A percentile compares a stretch with the other conserved stretches of the same genome.
These are phyloP conservation scores for Xanthoconium purpureum DNA, from an alignment of 768 basidiomycete genomes.

Conservation along the genomic window DNA sequence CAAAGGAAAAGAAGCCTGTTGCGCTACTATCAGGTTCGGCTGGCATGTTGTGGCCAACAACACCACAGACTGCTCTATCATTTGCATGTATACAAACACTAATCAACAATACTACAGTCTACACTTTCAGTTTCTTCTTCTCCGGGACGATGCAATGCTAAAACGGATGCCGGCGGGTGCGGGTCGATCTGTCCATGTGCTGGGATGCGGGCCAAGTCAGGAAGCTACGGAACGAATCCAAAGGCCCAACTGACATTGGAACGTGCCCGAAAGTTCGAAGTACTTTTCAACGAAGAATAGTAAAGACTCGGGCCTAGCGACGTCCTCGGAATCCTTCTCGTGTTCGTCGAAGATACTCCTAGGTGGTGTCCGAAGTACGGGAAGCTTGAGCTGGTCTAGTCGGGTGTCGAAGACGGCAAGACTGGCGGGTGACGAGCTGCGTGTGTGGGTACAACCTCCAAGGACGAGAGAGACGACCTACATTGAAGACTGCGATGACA, in stretches of 20 bases:
- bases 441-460: background rate
- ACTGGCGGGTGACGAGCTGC: conserved; percentile 24
- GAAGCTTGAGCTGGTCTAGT: conserved; percentile 48
- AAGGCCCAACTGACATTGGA: conserved; percentile 41
- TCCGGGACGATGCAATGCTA: conserved; percentile 15
- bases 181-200: conserved; percentile 6
- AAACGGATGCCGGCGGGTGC: background rate
- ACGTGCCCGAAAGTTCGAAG: conserved; percentile 50
- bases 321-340: conserved; percentile 17
- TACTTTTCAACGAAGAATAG: conserved; percentile 46
- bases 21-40: conserved; percentile 15
- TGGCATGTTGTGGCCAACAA: conserved; percentile 14
- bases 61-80: background rate
- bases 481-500: conserved; percentile 30
- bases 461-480: conserved; percentile 8
- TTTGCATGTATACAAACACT: conserved; percentile 15
- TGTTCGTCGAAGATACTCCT: conserved; percentile 12
- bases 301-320: conserved; percentile 34
- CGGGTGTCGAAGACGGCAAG: conserved; percentile 62
- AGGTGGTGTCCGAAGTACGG: conserved; percentile 38
- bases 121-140: background rate
- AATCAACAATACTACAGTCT: conserved; percentile 10
- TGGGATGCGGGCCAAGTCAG: conserved; percentile 8
- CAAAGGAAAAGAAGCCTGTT: conserved; percentile 45
- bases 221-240: background rate